Evolutionary conservation across 164 flowering plant species (phyloP), one percentile per base, ranked within the genome.

Genomic region (Litsea cubeba): DNA sequence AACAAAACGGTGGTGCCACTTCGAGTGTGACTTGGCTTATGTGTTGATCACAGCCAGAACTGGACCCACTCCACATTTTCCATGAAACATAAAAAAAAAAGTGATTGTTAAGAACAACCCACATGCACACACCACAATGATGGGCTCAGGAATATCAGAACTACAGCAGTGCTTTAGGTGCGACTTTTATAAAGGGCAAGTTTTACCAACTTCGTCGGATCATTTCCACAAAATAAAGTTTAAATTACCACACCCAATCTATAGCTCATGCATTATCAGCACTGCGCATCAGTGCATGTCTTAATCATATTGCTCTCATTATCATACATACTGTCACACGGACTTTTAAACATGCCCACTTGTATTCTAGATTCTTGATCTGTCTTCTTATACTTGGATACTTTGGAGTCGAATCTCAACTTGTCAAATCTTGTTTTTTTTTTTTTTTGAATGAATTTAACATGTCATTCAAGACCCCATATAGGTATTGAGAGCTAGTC

Each of bases 371-470:
- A 64, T 72, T 64, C 75, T n/a, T 32, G 6, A 58, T 20, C 24
- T 57, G 65, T 68, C 76, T 28, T 68, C 64, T 74, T 74, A 32
- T 15, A 74, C 67, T 32, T 68, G 66, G 65, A 66, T n/a, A 22
- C 11, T 72, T 17, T 30, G n/a, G 51, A 20, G 49, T 11, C 30
- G 73, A 62, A 71, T 71, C 65, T 58, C 73, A 58, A 32, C 10
- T 32, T 12, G 54, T 17, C 46, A 28, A 17, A 66, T 30, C 20
- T 23, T 14, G 11, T 7, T 40, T 40, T 12, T n/a, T n/a, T n/a
- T n/a, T n/a, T n/a, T n/a, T 18, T 54, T 5, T 1, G n/a, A 54
- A 54, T 54, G 60, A 54, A 54, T 15, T 54, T 54, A 54, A 5
- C 60, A 54, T 54, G 60, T 54, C 60, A 14, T 20, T 54, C 60